Conservation (phyloP, 306 rosid species). For the Prunus mume region DNA sequence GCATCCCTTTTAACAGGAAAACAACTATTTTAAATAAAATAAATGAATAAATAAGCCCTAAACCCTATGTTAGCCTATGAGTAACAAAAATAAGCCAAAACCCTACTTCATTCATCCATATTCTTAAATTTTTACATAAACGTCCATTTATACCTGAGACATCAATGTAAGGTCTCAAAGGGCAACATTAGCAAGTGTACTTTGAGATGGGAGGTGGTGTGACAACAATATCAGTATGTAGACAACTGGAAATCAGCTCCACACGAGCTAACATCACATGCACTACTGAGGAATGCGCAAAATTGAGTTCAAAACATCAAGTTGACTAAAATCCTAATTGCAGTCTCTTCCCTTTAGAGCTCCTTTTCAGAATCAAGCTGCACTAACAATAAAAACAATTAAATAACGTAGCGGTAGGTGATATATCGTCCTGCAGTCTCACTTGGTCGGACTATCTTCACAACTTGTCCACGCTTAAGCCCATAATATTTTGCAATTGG, state of each 20-base stretch:
- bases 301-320: background rate
- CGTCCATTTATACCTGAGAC: no score
- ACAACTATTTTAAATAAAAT: rapidly evolving
- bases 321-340: background rate
- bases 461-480: slow-evolving; percentile 90
- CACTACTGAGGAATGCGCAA: background rate
- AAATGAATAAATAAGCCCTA: no score
- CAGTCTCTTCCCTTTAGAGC: background rate
- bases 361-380: background rate
- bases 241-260: background rate
- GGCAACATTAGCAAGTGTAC: background rate
- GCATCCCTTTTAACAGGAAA: no score
- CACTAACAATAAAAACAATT: background rate
- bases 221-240: background rate
- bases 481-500: slow-evolving; percentile 87
- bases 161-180: background rate
- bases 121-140: no score
- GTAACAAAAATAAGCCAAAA: no score
- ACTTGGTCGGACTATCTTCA: slow-evolving; percentile 75
- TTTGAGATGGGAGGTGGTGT: background rate
- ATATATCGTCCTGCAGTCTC: slow-evolving; percentile 89
- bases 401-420: slow-evolving; percentile 75
- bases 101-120: no score
- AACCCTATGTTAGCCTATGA: no score
- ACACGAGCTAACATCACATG: background rate